A percentile compares a stretch with the other conserved stretches of the same genome.
These are phyloP conservation scores for Colletotrichum aenigma DNA, from an alignment of 2,329 filamentous ascomycete genomes.

Conservation along the genomic window DNA sequence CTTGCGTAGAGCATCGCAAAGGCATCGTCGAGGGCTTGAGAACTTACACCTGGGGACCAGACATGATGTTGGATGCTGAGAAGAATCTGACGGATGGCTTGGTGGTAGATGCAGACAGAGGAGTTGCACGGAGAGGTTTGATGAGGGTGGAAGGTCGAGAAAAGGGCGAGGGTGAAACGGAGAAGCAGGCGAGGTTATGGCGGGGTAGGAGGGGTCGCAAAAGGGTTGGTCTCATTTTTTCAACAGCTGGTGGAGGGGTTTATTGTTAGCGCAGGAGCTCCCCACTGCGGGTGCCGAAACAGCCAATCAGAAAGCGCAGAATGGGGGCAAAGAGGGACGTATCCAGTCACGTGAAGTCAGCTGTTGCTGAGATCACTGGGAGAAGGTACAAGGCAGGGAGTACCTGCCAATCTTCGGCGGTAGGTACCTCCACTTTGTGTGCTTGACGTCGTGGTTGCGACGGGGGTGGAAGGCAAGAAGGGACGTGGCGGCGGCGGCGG, in stretches of 20 bases:
- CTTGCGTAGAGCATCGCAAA: not conserved
- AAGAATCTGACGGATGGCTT: conserved; percentile 45
- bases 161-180: conserved; percentile 26
- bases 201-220: conserved; percentile 26
- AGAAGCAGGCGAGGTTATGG: conserved; percentile 24
- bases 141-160: conserved; percentile 25
- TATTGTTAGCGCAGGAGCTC: conserved; percentile 24
- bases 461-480: not conserved
- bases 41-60: conserved; percentile 69
- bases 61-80: conserved; percentile 73
- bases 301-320: not conserved
- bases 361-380: conserved; percentile 18
- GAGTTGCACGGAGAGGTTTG: conserved; percentile 21
- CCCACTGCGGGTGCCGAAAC: conserved; percentile 9
- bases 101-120: conserved; percentile 22
- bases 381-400: conserved; percentile 1
- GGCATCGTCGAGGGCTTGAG: not conserved
- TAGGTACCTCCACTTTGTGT: not conserved
- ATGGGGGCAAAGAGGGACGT: not conserved
- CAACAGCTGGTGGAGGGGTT: conserved; percentile 24
- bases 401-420: not conserved
- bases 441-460: not conserved
- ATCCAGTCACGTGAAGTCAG: conserved; percentile 17
- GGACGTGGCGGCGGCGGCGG: not conserved
- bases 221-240: conserved; percentile 27